These are phyloP conservation scores for Neocallimastix lanati DNA, from an alignment of 192 early-diverging fungal species.

Conservation along the genomic window DNA sequence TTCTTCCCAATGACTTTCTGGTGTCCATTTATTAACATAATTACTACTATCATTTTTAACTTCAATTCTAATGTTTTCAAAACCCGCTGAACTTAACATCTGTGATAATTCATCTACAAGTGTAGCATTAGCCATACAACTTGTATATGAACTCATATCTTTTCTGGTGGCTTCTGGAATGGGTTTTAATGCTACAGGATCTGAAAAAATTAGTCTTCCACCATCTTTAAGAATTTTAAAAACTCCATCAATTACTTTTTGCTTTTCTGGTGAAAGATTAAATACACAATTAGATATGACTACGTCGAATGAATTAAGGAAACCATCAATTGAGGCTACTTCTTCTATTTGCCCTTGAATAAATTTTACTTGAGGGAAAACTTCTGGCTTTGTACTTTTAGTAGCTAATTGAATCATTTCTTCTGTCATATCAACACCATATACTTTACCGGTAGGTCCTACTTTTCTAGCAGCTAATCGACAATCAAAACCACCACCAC, in stretches of 20 bases:
- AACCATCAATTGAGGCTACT: constrained; percentile 7
- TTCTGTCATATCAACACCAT: constrained; percentile 26
- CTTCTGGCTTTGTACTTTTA: constrained; percentile 7
- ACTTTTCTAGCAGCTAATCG: constrained; percentile 21
- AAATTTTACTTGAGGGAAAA: no score
- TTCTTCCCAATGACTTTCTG: no score
- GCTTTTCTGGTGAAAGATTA: constrained; percentile 26
- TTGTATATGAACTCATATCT: no score
- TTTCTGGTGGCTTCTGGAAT: no score
- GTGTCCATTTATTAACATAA: no score
- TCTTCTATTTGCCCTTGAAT: constrained; percentile 23
- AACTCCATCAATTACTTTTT: constrained; percentile 16
- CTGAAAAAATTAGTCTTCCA: constrained; percentile 18
- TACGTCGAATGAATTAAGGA: constrained; percentile 15
- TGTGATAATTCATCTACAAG: no score
- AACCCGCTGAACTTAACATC: no score
- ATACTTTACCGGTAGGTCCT: constrained; percentile 16
- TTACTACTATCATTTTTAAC: no score
- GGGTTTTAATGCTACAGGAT: no score
- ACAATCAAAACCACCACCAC: constrained; percentile 22
- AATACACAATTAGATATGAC: constrained; percentile 22
- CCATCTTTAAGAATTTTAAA: constrained; percentile 12
- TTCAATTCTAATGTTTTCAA: no score
- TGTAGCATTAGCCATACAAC: no score
- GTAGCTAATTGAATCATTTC: constrained; percentile 19